Evolutionary conservation across 139 green algal genomes (phyloP), one percentile per base, ranked within the genome.

Genomic region (Picochlorum sp.): DNA sequence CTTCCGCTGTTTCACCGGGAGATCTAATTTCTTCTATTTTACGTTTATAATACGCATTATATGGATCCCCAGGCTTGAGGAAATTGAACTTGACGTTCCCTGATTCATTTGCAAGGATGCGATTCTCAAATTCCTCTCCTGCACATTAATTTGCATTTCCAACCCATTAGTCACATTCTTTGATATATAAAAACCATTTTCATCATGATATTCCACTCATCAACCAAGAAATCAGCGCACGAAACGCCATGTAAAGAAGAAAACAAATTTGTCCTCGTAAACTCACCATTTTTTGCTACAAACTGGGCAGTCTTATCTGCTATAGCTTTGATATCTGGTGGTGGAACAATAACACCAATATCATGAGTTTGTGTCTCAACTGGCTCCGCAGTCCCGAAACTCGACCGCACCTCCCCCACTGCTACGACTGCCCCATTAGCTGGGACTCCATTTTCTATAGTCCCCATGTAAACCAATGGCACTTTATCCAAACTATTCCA

Each of bases 51-150:
- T 96, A 99, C 0, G 84, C 73, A 65, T 99, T 80, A 68, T 98
- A 99, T 0, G 93, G 93, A 62, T 96, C 87, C 2, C 68, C 84
- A n/a, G 85, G 39, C 12, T 77, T 78, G 50, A 96, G 63, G 73
- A 99, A 99, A 69, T 89, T 94, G 77, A 99, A 99, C 72, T 98
- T 99, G 31, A 64, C 59, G 63, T 99, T 99, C 71, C 85, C 84
- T 30, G 81, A 76, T 72, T 99, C 85, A 20, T 87, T 91, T 0
- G 77, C 79, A 20, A 97, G 55, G 50, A 99, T 98, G 25, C 81
- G 74, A 47, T 87, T 71, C 72, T 99, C 93, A 62, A 99, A 99
- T 26, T 87, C 86, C 0, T 66, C 28, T 16, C 86, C 86, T 94
- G 80, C 51, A 65, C 10, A 57, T 14, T 57, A 57, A 65, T 5